Evolutionary conservation across 305 asterid genomes (phyloP).

Genomic region (Plantago rigida): DNA sequence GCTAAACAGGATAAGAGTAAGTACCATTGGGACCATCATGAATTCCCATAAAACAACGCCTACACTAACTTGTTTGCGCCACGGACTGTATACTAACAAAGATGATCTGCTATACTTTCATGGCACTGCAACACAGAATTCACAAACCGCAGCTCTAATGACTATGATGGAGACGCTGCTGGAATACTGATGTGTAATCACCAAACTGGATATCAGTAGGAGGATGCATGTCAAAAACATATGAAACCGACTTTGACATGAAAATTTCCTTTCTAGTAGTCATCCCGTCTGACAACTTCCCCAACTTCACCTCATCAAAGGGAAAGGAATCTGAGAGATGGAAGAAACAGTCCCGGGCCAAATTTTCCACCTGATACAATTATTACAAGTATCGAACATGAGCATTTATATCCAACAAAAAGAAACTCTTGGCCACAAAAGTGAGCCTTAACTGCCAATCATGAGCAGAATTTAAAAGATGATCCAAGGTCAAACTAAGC

Average conservation of each 20-base stretch:
- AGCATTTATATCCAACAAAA: background rate
- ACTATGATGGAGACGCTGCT: background rate
- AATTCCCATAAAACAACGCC: too few relatives aligned
- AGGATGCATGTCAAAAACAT: slow-evolving; percentile 48
- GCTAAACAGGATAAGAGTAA: too few relatives aligned
- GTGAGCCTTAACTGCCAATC: too few relatives aligned
- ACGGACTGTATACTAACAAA: too few relatives aligned
- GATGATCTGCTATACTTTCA: too few relatives aligned
- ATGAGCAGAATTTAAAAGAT: too few relatives aligned
- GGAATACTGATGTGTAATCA: slow-evolving; percentile 8
- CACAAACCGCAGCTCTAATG: too few relatives aligned
- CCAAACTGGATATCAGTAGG: slow-evolving; percentile 36
- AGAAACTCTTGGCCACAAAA: background rate
- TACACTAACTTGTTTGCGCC: too few relatives aligned
- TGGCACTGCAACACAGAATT: too few relatives aligned
- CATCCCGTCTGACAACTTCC: slow-evolving; percentile 44
- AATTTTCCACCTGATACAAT: slow-evolving; percentile 62
- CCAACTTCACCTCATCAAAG: slow-evolving; percentile 61
- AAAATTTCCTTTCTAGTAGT: slow-evolving; percentile 33
- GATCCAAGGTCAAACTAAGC: too few relatives aligned
- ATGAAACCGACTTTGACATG: slow-evolving; percentile 55
- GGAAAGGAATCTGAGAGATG: slow-evolving; percentile 58
- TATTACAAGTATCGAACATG: slow-evolving; percentile 1
- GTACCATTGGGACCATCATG: too few relatives aligned
- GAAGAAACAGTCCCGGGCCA: slow-evolving; percentile 69